Conservation (phyloP, 2,329 filamentous ascomycete species). For the Thelonectria discophora region DNA sequence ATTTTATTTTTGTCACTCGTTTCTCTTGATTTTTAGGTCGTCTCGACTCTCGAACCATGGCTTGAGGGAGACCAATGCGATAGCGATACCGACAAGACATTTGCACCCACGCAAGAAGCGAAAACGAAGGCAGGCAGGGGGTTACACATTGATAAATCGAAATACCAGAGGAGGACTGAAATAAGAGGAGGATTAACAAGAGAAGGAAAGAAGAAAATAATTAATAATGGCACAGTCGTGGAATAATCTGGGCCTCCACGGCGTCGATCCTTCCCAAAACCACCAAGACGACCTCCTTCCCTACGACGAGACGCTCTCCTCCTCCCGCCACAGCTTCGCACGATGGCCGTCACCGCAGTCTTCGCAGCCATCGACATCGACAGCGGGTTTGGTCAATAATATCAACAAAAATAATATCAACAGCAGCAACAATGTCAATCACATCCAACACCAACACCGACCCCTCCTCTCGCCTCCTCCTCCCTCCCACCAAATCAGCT, state of each 20-base stretch:
- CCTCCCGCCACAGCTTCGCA: constrained; percentile 33
- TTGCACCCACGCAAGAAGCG: too few species aligned
- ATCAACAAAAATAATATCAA: too few species aligned
- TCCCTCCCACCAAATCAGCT: constrained; percentile 25
- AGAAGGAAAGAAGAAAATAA: not conserved
- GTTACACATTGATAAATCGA: not conserved
- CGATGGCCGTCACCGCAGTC: constrained; percentile 35
- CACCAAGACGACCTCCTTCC: constrained; percentile 13
- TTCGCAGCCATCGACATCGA: constrained; percentile 11
- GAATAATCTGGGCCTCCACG: constrained; percentile 26
- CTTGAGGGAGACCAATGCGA: constrained; percentile 14
- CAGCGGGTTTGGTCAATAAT: not conserved
- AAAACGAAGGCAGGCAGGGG: too few species aligned
- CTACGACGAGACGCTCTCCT: constrained; percentile 34
- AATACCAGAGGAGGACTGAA: not conserved
- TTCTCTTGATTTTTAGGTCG: not conserved
- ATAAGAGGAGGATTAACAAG: too few species aligned
- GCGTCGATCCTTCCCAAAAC: constrained; percentile 18
- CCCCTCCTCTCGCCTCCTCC: constrained; percentile 39
- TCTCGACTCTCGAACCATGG: constrained; percentile 7
- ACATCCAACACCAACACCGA: not conserved
- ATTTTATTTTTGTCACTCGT: not conserved
- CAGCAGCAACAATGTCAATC: too few species aligned
- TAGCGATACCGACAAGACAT: too few species aligned
- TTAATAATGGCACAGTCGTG: constrained; percentile 25